Evolutionary conservation across 306 rosid species (phyloP).

Genomic region (Pterocarpus santalinus): DNA sequence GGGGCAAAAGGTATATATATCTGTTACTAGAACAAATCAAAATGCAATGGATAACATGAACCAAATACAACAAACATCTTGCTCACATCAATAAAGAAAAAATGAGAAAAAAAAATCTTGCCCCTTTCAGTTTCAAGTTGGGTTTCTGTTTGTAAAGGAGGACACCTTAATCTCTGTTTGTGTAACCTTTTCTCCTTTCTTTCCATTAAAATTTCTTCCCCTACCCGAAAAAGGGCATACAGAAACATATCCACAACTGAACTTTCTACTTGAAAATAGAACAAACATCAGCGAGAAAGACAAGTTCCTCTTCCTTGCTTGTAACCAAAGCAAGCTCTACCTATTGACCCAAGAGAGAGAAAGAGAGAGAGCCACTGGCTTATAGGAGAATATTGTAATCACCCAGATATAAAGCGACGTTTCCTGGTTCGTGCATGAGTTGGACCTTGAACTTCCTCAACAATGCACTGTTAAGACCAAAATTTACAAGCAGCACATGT

Average conservation of each 20-base stretch:
- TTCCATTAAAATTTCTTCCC: too few relatives aligned
- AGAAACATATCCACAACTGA: too few relatives aligned
- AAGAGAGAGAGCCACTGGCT: neutral
- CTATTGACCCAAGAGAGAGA: neutral
- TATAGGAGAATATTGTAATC: slow-evolving; percentile 13
- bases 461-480: slow-evolving; percentile 82
- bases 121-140: slow-evolving; percentile 20
- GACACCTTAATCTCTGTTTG: too few relatives aligned
- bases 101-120: too few relatives aligned
- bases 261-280: too few relatives aligned
- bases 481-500: neutral
- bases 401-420: slow-evolving; percentile 94
- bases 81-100: neutral
- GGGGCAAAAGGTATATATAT: too few relatives aligned
- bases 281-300: too few relatives aligned
- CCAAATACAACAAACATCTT: slow-evolving; percentile 3
- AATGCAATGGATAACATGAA: neutral
- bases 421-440: slow-evolving; percentile 89
- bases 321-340: slow-evolving; percentile 38
- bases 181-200: too few relatives aligned
- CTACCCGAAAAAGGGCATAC: too few relatives aligned
- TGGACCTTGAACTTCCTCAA: slow-evolving; percentile 97
- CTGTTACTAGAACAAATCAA: too few relatives aligned
- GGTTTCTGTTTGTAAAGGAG: slow-evolving; percentile 14
- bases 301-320: neutral